These are phyloP conservation scores for Capsella bursapastoris DNA, from an alignment of 345 rosid genomes.

Conservation along the genomic window DNA sequence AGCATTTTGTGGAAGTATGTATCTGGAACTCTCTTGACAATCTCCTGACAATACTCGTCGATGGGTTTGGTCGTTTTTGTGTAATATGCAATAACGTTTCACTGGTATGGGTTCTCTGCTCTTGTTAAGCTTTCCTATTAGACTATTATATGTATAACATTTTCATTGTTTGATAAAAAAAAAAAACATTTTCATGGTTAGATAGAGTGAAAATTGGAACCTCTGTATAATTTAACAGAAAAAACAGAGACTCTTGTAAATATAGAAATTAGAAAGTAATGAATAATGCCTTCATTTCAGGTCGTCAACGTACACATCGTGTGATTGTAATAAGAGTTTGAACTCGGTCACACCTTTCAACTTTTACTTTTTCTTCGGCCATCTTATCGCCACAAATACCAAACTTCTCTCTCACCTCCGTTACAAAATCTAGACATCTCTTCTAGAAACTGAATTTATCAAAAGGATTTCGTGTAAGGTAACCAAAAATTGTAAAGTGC, in stretches of 20 bases:
- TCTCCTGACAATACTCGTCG: neutral
- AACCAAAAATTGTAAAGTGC: neutral
- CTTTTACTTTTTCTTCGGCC: neutral
- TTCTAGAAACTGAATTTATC: neutral
- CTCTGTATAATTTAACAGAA: neutral
- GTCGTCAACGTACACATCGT: neutral
- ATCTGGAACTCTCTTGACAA: neutral
- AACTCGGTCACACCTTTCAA: neutral
- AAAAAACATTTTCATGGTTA: no score
- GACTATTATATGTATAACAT: neutral
- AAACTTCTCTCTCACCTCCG: conserved; percentile 4
- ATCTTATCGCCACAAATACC: conserved; percentile 14
- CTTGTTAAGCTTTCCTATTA: neutral
- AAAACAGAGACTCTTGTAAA: neutral
- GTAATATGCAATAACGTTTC: neutral
- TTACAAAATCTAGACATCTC: conserved; percentile 26
- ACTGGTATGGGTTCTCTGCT: neutral
- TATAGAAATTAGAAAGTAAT: neutral
- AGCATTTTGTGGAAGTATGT: neutral
- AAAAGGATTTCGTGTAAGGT: neutral
- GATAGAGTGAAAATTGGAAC: neutral
- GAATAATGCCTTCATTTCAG: neutral
- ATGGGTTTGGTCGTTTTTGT: neutral
- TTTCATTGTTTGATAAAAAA: no score
- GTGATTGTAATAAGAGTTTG: conserved; percentile 2